Percentiles rank a stretch among this genome's conserved stretches.
Evolutionary conservation across 495 filamentous ascomycete species (phyloP).

Genomic region (Talaromyces proteolyticus): DNA sequence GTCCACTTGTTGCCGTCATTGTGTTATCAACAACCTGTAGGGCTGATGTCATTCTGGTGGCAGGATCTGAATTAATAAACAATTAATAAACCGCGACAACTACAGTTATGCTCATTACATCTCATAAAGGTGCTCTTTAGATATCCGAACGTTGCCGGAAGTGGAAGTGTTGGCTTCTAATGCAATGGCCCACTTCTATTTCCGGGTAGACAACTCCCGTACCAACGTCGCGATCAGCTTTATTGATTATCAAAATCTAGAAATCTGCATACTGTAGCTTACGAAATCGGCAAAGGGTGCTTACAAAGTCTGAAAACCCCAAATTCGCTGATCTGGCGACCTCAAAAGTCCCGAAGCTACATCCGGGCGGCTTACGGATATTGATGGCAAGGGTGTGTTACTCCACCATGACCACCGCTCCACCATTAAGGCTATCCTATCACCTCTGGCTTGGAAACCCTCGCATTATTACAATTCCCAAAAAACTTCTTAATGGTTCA

Average conservation of each 20-base stretch:
- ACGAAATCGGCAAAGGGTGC: too few relatives aligned
- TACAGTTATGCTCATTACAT: neutral
- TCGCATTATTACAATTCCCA: neutral
- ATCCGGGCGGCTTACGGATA: conserved; percentile 3
- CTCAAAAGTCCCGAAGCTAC: neutral
- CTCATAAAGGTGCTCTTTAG: neutral
- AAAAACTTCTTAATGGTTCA: neutral
- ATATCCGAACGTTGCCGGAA: too few relatives aligned
- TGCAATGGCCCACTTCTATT: neutral
- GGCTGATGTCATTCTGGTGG: neutral
- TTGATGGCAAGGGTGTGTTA: neutral
- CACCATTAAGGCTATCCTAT: too few relatives aligned
- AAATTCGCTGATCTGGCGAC: too few relatives aligned
- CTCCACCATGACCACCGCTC: neutral
- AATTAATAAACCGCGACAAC: too few relatives aligned
- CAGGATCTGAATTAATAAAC: neutral
- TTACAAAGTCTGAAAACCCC: too few relatives aligned
- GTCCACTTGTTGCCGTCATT: neutral
- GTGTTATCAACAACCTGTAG: neutral
- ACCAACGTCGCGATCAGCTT: neutral
- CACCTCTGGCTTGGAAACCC: neutral
- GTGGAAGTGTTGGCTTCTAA: neutral
- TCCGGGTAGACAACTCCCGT: neutral
- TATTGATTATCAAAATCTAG: neutral
- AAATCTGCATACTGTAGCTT: too few relatives aligned